These are phyloP conservation scores for Hyaloperonospora arabidopsidis DNA, from an alignment of 352 stramenopile species.

Conservation along the genomic window DNA sequence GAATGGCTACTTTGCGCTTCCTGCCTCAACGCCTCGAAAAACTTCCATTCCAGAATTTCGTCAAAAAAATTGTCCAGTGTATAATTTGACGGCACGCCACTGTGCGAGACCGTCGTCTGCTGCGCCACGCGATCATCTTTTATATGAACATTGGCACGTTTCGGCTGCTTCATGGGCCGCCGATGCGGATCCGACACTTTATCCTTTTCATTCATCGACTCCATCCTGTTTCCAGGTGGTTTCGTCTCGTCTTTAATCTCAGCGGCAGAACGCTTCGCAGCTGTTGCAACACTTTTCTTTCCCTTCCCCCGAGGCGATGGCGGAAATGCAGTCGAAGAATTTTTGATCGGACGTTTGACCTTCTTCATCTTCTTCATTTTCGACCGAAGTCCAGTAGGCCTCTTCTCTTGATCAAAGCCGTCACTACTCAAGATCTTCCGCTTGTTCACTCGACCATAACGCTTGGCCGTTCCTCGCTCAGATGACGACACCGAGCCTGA, in stretches of 20 bases:
- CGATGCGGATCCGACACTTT: constrained; percentile 45
- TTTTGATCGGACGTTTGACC: constrained; percentile 17
- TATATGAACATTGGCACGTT: constrained; percentile 25
- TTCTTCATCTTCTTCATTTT: constrained; percentile 27
- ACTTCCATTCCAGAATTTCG: constrained; percentile 78
- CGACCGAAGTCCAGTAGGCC: neutral
- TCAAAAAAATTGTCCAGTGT: constrained; percentile 79
- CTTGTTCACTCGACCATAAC: constrained; percentile 28
- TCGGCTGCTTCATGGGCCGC: constrained; percentile 66
- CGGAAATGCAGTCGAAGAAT: constrained; percentile 4
- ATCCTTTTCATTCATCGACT: constrained; percentile 16
- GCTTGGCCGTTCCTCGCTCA: constrained; percentile 31
- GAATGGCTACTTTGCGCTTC: constrained; percentile 48
- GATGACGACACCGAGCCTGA: constrained; percentile 30
- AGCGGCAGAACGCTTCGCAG: constrained; percentile 16
- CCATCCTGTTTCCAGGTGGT: constrained; percentile 3
- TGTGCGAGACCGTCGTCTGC: constrained; percentile 15
- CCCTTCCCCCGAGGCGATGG: constrained; percentile 7
- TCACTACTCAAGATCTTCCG: constrained; percentile 48
- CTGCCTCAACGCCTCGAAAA: constrained; percentile 49
- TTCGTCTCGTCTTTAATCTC: constrained; percentile 17
- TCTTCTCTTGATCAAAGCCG: constrained; percentile 40
- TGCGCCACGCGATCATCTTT: constrained; percentile 20
- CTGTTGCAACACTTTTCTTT: constrained; percentile 12
- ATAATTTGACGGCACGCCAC: constrained; percentile 32